phyloP scores from a whole-genome alignment of 495 filamentous ascomycete genomes.

The Pseudoneurospora amorphoporcata region DNA sequence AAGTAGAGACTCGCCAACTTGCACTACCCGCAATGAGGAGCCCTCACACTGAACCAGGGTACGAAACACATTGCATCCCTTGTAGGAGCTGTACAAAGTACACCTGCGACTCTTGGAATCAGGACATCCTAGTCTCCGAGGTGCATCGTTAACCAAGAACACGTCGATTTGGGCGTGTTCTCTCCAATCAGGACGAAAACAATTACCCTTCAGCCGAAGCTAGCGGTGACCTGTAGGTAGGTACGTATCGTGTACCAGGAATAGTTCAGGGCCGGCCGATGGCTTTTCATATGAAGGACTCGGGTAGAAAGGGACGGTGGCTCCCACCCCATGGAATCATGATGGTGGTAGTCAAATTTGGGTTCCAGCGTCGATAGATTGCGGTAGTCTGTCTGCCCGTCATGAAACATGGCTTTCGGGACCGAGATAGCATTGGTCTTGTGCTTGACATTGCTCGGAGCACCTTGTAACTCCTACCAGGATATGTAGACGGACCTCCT shows the following conservation, averaged over 20 bases:
- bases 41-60: slow-evolving; percentile 1
- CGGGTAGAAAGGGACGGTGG: slow-evolving; percentile 2
- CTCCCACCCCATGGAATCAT: slow-evolving; percentile 1
- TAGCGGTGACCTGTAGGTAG: slow-evolving; percentile 7
- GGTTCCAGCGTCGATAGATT: slow-evolving; percentile 2
- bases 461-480: neutral
- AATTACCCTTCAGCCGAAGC: slow-evolving; percentile 14
- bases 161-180: slow-evolving; percentile 12
- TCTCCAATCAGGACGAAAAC: slow-evolving; percentile 18
- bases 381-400: slow-evolving; percentile 9
- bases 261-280: slow-evolving; percentile 1
- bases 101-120: slow-evolving; percentile 9
- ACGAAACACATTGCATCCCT: slow-evolving; percentile 1
- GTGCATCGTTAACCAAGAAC: slow-evolving; percentile 8
- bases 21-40: slow-evolving; percentile 2
- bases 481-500: slow-evolving; percentile 6
- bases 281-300: slow-evolving; percentile 5
- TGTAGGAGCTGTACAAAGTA: neutral
- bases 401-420: slow-evolving; percentile 11
- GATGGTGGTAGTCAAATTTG: slow-evolving; percentile 11
- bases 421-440: neutral
- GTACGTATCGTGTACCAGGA: slow-evolving; percentile 8
- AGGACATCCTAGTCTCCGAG: slow-evolving; percentile 12
- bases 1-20: slow-evolving; percentile 1
- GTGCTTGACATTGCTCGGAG: neutral